Evolutionary conservation across 352 stramenopile genomes (phyloP).

Genomic region (Phytophthora litchii): DNA sequence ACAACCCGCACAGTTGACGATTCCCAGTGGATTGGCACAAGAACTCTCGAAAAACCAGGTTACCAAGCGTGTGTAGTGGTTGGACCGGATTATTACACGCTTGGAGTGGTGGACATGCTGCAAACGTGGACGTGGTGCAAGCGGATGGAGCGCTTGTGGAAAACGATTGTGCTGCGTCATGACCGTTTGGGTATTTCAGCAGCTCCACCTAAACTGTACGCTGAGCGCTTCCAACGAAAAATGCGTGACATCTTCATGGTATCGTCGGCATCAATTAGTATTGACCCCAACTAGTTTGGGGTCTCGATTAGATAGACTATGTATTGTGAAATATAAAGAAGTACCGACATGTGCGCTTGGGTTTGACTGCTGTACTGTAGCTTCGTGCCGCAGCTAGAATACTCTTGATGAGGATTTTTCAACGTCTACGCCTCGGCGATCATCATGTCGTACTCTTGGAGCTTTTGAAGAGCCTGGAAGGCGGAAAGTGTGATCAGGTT

Average conservation of each 20-base stretch:
- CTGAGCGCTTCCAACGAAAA: slow-evolving; percentile 80
- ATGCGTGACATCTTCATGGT: slow-evolving; percentile 88
- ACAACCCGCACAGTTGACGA: slow-evolving; percentile 34
- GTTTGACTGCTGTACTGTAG: too few species aligned
- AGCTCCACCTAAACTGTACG: slow-evolving; percentile 74
- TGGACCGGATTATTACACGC: slow-evolving; percentile 87
- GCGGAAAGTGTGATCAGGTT: slow-evolving; percentile 66
- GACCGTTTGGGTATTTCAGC: slow-evolving; percentile 81
- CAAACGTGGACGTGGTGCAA: slow-evolving; percentile 90
- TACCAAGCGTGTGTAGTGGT: slow-evolving; percentile 80
- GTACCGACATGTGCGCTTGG: slow-evolving; percentile 3
- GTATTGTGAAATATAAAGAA: slow-evolving; percentile 32
- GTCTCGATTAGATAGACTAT: slow-evolving; percentile 33
- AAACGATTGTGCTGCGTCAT: slow-evolving; percentile 75
- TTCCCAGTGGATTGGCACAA: slow-evolving; percentile 58
- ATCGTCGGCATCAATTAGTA: slow-evolving; percentile 55
- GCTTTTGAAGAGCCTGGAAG: slow-evolving; percentile 79
- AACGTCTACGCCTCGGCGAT: slow-evolving; percentile 58
- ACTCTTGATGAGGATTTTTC: neutral
- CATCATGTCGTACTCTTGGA: slow-evolving; percentile 88
- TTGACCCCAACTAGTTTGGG: slow-evolving; percentile 35
- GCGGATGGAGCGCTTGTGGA: slow-evolving; percentile 83
- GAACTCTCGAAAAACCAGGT: slow-evolving; percentile 64
- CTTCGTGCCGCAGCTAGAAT: neutral
- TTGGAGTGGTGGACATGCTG: slow-evolving; percentile 91